A percentile compares a stretch with the other conserved stretches of the same genome.
phyloP scores from a whole-genome alignment of 2,329 filamentous ascomycete genomes.

The Stagonosporopsis tanaceti region DNA sequence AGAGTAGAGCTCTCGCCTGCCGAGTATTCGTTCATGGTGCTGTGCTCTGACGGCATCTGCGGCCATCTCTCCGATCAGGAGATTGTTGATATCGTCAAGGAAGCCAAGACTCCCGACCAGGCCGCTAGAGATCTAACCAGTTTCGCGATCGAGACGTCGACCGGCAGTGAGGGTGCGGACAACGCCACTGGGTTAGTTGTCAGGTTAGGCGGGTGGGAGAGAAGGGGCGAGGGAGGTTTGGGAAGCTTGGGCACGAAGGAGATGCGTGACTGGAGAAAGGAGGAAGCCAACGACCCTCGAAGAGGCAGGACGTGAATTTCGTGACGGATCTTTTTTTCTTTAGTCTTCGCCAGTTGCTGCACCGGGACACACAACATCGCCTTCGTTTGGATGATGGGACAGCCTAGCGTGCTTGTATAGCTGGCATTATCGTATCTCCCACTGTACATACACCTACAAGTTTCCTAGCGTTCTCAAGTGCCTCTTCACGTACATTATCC shows the following conservation, averaged over 20 bases:
- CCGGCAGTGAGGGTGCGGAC: conserved; percentile 59
- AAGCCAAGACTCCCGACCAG: conserved; percentile 88
- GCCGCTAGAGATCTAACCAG: conserved; percentile 79
- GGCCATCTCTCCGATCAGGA: conserved; percentile 90
- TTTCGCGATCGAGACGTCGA: conserved; percentile 85
- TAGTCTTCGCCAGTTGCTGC: neutral
- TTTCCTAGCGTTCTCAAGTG: conserved; percentile 3
- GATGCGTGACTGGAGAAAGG: conserved; percentile 80
- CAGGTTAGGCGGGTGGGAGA: conserved; percentile 70
- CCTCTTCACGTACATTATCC: neutral
- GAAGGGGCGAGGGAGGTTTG: conserved; percentile 81
- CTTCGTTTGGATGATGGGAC: neutral
- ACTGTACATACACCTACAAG: conserved; percentile 12
- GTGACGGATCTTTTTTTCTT: neutral
- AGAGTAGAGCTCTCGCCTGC: conserved; percentile 81
- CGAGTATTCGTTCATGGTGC: conserved; percentile 87
- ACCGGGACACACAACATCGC: neutral
- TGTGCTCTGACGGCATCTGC: conserved; percentile 88
- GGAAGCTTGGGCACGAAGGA: conserved; percentile 93
- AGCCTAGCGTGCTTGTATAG: conserved; percentile 11
- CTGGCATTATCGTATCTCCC: conserved; percentile 9
- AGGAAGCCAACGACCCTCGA: conserved; percentile 83
- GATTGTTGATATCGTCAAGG: conserved; percentile 94
- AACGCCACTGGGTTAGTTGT: conserved; percentile 72
- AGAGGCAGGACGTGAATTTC: conserved; percentile 64